Base-by-base conservation (phyloP, 345 rosid genomes). In the Populus ilicifolia region DNA sequence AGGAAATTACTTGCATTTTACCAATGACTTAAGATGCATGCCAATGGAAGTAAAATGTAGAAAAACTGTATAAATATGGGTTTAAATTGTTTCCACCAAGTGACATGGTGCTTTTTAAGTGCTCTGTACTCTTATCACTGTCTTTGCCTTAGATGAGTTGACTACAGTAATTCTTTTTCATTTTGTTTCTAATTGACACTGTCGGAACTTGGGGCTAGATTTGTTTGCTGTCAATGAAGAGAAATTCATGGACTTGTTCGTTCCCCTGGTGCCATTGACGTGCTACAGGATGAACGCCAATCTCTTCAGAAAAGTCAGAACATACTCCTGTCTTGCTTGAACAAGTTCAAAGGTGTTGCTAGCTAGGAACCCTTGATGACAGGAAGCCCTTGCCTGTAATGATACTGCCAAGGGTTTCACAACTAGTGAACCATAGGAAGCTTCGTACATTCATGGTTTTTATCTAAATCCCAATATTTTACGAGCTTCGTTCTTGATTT, bases 161-260 rank as follows among this genome's bases (percentile, higher is more conserved):
- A 43, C 35, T 27, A 35, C 59, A 18, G 30, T 20, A 67, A 25
- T 25, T 59, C 21, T 41, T 8, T 33, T 59, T 67, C 46, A 33
- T 27, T 59, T 44, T 75, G 73, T 33, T 41, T 72, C 7, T 72
- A 36, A 56, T 69, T 63, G 52, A 73, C 21, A 52, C 69, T 92
- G 99, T 85, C 98, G 93, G 67, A 92, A 93, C 30, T 96, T 4
- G 89, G 97, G 97, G 5, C 76, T 94, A 85, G 97, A 96, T 77
- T 59, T 96, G 79, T 96, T 96, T 54, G 98, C 97, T 1, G 97
- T 92, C 29, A 93, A 85, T 30, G 98, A 93, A 33, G 98, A 90
- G 59, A 92, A 84, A 81, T 96, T 96, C 87, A 92, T 90, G 98
- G 98, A 96, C 87, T 88, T 96, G 94, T 94, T 93, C 67, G 93